These are phyloP conservation scores for Colletotrichum navitas DNA, from an alignment of 2,329 filamentous ascomycete species.

Conservation along the genomic window DNA sequence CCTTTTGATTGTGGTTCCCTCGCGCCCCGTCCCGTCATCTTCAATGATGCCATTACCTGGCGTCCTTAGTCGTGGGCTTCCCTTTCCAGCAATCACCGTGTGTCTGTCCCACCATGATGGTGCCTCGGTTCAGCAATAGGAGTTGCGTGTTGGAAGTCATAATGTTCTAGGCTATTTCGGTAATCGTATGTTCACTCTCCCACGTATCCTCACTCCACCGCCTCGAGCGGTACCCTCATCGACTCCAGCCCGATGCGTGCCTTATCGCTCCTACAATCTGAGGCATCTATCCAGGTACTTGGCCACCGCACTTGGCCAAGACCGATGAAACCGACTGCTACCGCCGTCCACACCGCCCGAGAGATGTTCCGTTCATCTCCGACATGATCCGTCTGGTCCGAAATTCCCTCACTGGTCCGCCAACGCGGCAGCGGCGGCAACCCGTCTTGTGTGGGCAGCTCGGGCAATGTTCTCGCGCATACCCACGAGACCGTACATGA, in stretches of 20 bases:
- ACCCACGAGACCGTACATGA: constrained; percentile 63
- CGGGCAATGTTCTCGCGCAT: constrained; percentile 58
- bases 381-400: constrained; percentile 41
- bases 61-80: constrained; percentile 17
- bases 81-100: constrained; percentile 24
- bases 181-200: constrained; percentile 35
- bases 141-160: constrained; percentile 33
- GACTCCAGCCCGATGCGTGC: constrained; percentile 30
- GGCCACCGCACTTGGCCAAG: constrained; percentile 35
- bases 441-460: constrained; percentile 34
- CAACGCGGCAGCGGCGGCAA: constrained; percentile 36
- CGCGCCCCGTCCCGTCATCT: constrained; percentile 38
- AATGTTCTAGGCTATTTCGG: constrained; percentile 38
- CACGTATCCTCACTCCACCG: constrained; percentile 31
- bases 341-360: constrained; percentile 42
- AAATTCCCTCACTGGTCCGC: constrained; percentile 42
- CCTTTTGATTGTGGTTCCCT: constrained; percentile 21
- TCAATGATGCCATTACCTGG: constrained; percentile 18
- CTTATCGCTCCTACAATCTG: constrained; percentile 35
- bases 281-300: constrained; percentile 29
- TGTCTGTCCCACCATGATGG: constrained; percentile 9
- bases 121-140: constrained; percentile 31
- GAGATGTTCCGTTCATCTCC: constrained; percentile 37
- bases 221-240: constrained; percentile 23
- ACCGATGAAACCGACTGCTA: constrained; percentile 36